phyloP scores from a whole-genome alignment of 768 basidiomycete genomes.

The Pisolithus sp. region DNA sequence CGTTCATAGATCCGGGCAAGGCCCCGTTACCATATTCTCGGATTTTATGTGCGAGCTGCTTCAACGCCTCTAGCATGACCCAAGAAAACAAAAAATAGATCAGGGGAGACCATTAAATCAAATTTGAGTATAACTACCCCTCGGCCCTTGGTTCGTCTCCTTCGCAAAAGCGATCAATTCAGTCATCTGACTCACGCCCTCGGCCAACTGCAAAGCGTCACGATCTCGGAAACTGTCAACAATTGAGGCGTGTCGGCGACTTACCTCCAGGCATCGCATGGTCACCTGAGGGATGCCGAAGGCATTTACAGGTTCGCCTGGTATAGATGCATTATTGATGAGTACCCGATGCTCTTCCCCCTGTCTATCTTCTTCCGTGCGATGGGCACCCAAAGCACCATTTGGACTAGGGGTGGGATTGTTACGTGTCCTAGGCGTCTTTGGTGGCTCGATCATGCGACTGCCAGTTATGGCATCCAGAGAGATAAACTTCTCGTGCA shows the following conservation, averaged over 20 bases:
- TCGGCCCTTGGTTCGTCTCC: conserved; percentile 50
- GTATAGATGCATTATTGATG: conserved; percentile 60
- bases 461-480: conserved; percentile 54
- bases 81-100: conserved; percentile 6
- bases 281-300: conserved; percentile 87
- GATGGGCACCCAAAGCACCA: conserved; percentile 18
- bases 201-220: conserved; percentile 50
- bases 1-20: conserved; percentile 7
- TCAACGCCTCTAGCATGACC: conserved; percentile 37
- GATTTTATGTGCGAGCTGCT: conserved; percentile 33
- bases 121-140: conserved; percentile 45
- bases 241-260: conserved; percentile 11
- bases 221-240: conserved; percentile 1
- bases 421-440: conserved; percentile 29
- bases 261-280: conserved; percentile 81
- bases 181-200: conserved; percentile 75
- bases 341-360: conserved; percentile 62
- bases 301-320: conserved; percentile 79
- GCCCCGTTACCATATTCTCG: conserved; percentile 28
- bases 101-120: conserved; percentile 18
- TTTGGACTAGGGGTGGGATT: conserved; percentile 30
- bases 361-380: conserved; percentile 48
- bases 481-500: conserved; percentile 69
- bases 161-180: conserved; percentile 66
- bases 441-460: conserved; percentile 39